Evolutionary conservation across 148 eudicot species (phyloP).

Genomic region (Salicornia ramosissima): DNA sequence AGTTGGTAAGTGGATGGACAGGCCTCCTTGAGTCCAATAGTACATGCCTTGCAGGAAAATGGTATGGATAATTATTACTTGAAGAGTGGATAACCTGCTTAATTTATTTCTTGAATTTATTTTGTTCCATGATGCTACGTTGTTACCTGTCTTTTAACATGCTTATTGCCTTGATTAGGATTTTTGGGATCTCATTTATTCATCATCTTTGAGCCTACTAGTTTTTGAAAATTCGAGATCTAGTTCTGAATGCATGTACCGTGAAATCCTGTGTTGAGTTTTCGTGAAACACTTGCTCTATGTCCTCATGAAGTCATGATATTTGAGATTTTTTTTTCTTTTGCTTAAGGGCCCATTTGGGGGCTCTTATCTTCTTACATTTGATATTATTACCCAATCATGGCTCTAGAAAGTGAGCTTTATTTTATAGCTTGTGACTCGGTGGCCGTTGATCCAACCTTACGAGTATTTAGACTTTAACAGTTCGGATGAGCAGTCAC

Average conservation of each 20-base stretch:
- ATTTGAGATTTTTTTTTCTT: not conserved
- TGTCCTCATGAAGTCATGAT: too few species aligned
- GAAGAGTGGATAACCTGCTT: not conserved
- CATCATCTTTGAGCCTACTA: not conserved
- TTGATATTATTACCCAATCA: not conserved
- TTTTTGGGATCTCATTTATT: not conserved
- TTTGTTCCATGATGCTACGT: too few species aligned
- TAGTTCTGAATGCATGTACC: too few species aligned
- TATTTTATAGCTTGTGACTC: not conserved
- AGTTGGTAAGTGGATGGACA: too few species aligned
- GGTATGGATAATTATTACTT: not conserved
- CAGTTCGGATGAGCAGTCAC: too few species aligned
- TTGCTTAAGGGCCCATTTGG: too few species aligned
- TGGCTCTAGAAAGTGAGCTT: not conserved
- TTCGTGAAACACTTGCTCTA: too few species aligned
- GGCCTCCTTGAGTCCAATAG: too few species aligned
- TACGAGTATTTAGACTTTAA: too few species aligned
- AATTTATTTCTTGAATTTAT: not conserved
- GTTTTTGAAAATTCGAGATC: too few species aligned
- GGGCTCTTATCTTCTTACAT: not conserved
- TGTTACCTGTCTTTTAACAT: not conserved
- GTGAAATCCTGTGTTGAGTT: too few species aligned
- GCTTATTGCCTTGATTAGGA: not conserved
- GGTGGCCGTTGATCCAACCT: too few species aligned
- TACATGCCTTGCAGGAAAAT: not conserved